Evolutionary conservation across 2,329 filamentous ascomycete species (phyloP).

Genomic region (Ceratocystis smalleyi): DNA sequence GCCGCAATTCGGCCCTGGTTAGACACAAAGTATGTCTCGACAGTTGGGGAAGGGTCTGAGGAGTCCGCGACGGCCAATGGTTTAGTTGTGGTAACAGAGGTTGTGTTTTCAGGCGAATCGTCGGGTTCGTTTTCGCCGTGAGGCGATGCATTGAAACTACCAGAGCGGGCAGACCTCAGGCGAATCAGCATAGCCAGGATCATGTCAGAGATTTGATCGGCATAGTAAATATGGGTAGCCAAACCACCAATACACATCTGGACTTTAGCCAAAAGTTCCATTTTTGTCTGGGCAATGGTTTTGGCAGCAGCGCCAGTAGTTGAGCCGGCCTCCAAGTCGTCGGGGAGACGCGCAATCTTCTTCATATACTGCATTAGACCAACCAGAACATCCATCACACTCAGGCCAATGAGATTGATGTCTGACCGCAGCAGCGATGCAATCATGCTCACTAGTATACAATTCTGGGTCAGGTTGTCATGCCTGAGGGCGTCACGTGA

Average conservation of each 20-base stretch:
- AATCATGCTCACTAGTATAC: conserved; percentile 62
- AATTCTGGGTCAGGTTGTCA: conserved; percentile 55
- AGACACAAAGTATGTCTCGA: conserved; percentile 39
- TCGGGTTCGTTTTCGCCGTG: conserved; percentile 32
- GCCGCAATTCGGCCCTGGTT: conserved; percentile 46
- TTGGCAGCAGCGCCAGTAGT: conserved; percentile 24
- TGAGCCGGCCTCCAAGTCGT: conserved; percentile 21
- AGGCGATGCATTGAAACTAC: conserved; percentile 30
- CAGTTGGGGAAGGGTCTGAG: conserved; percentile 29
- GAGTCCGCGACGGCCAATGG: conserved; percentile 22
- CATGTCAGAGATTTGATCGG: conserved; percentile 92
- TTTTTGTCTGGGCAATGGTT: conserved; percentile 31
- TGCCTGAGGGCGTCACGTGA: conserved; percentile 52
- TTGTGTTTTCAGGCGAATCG: conserved; percentile 23
- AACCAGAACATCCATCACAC: conserved; percentile 85
- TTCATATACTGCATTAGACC: conserved; percentile 74
- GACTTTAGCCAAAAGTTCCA: conserved; percentile 52
- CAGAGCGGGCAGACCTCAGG: conserved; percentile 48
- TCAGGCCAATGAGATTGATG: conserved; percentile 86
- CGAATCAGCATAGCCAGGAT: conserved; percentile 63
- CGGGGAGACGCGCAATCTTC: conserved; percentile 52
- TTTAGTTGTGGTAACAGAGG: conserved; percentile 13
- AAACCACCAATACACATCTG: conserved; percentile 78
- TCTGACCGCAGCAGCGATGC: conserved; percentile 71
- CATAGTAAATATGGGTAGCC: conserved; percentile 91